A percentile compares a stretch with the other conserved stretches of the same genome.
phyloP scores from a whole-genome alignment of 1,284 basidiomycete species.

The Ustilago curta region DNA sequence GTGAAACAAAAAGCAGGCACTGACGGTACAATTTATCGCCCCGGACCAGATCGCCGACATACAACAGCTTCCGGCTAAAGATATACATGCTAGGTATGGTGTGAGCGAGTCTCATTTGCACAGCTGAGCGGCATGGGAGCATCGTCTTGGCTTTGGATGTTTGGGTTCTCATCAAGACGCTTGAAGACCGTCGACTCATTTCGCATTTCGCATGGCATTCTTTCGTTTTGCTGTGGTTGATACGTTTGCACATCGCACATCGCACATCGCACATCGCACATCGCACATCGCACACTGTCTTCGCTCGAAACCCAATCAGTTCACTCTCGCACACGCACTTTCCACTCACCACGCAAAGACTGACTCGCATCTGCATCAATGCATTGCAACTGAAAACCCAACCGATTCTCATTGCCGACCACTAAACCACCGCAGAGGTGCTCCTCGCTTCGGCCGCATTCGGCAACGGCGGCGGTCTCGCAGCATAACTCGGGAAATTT shows the following conservation, averaged over 20 bases:
- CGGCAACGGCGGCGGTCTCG: constrained; percentile 37
- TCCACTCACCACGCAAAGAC: too few species aligned
- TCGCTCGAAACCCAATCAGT: neutral
- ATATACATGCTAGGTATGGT: constrained; percentile 34
- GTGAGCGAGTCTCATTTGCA: constrained; percentile 11
- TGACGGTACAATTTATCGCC: neutral
- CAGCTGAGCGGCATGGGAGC: neutral
- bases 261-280: neutral
- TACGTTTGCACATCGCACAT: neutral
- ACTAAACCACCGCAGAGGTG: constrained; percentile 33
- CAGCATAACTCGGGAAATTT: constrained; percentile 57
- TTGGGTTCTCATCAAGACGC: neutral
- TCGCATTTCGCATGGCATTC: neutral
- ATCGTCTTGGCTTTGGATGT: too few species aligned
- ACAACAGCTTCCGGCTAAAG: constrained; percentile 36
- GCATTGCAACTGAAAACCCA: neutral
- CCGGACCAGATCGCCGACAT: constrained; percentile 35
- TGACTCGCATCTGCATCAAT: neutral
- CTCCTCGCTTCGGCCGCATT: constrained; percentile 14
- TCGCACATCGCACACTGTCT: constrained; percentile 1
- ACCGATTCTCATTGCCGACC: too few species aligned
- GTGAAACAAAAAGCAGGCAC: neutral
- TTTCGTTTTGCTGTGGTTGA: neutral
- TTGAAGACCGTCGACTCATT: neutral
- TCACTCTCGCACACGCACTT: neutral